Conservation (phyloP, 176 grass and related monocot genomes). For the Triticum turgidum region DNA sequence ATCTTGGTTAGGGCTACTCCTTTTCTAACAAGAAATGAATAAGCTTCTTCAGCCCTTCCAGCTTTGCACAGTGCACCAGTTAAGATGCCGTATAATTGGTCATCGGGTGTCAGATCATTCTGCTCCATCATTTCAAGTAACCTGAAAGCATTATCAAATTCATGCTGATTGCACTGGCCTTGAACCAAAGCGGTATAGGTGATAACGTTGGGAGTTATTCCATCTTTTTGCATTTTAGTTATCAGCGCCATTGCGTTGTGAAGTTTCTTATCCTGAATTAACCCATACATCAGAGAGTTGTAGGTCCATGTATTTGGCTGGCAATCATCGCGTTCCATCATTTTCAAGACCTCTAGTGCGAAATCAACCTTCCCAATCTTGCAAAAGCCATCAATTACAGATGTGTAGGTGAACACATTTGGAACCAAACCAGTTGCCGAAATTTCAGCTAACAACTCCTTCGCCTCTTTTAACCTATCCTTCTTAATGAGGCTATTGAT, state of each 20-base stretch:
- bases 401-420: constrained; percentile 78
- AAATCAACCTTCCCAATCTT: constrained; percentile 55
- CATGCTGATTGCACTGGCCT: constrained; percentile 61
- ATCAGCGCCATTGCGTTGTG: constrained; percentile 74
- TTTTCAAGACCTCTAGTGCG: constrained; percentile 54
- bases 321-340: constrained; percentile 61
- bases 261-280: constrained; percentile 58
- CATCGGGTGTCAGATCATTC: constrained; percentile 61
- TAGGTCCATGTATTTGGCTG: constrained; percentile 71
- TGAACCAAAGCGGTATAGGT: constrained; percentile 75
- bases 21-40: constrained; percentile 58
- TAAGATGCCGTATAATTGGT: constrained; percentile 50
- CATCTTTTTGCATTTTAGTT: constrained; percentile 64
- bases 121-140: constrained; percentile 80
- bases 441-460: constrained; percentile 50
- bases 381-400: constrained; percentile 85
- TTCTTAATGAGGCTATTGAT: constrained; percentile 53
- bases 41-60: constrained; percentile 69
- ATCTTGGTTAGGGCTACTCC: constrained; percentile 50
- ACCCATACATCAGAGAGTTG: constrained; percentile 69
- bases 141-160: constrained; percentile 66
- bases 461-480: constrained; percentile 50
- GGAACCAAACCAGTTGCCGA: constrained; percentile 48
- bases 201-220: constrained; percentile 47
- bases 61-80: constrained; percentile 68